These are phyloP conservation scores for Gigaspora rosea DNA, from an alignment of 192 early-diverging fungal species.

Conservation along the genomic window DNA sequence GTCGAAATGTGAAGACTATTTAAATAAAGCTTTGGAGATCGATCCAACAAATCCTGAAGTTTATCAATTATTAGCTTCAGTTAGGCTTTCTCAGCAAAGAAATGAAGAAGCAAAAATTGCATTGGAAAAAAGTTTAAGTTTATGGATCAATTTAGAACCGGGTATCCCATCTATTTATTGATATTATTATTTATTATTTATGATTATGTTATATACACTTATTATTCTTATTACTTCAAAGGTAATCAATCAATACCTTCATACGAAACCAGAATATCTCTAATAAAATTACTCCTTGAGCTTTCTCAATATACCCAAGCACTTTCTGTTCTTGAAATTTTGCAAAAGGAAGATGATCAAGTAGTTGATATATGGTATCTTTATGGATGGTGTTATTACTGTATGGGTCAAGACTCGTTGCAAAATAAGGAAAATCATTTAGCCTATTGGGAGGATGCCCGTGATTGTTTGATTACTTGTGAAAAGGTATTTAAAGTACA, in stretches of 20 bases:
- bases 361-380: conserved; percentile 93
- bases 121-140: conserved; percentile 63
- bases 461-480: conserved; percentile 72
- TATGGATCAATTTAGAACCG: conserved; percentile 69
- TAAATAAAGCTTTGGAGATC: conserved; percentile 65
- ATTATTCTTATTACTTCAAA: background rate
- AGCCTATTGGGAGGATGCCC: conserved; percentile 68
- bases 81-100: conserved; percentile 82
- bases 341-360: conserved; percentile 91
- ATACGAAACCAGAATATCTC: conserved; percentile 81
- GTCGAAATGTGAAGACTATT: conserved; percentile 73
- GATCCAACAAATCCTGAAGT: conserved; percentile 81
- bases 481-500: conserved; percentile 60
- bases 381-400: conserved; percentile 91
- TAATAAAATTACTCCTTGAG: conserved; percentile 87
- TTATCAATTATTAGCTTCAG: conserved; percentile 86
- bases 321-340: conserved; percentile 73
- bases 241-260: conserved; percentile 66
- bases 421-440: conserved; percentile 52
- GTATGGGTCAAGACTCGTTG: conserved; percentile 59
- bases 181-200: conserved; percentile 20
- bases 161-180: conserved; percentile 24
- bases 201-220: background rate
- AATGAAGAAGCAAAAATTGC: conserved; percentile 75
- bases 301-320: conserved; percentile 77